These are phyloP conservation scores for Sporisorium exsertum DNA, from an alignment of 1,284 basidiomycete genomes.

Conservation along the genomic window DNA sequence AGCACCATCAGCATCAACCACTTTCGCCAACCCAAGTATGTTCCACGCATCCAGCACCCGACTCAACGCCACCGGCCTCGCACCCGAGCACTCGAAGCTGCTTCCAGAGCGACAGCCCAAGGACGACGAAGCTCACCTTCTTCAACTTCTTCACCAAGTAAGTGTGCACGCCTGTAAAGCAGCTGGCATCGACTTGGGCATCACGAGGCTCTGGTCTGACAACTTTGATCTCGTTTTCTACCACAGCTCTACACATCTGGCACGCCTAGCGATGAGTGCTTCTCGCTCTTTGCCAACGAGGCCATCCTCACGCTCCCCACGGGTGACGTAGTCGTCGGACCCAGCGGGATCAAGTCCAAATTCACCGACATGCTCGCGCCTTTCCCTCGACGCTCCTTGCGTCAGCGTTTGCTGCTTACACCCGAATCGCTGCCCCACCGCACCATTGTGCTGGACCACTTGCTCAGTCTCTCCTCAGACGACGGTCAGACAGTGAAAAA, in stretches of 20 bases:
- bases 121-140: conserved; percentile 57
- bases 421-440: conserved; percentile 61
- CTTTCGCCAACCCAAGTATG: conserved; percentile 38
- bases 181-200: neutral
- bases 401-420: conserved; percentile 62
- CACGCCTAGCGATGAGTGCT: conserved; percentile 31
- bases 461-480: conserved; percentile 41
- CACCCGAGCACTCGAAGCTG: conserved; percentile 65
- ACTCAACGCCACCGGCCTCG: conserved; percentile 67
- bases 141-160: conserved; percentile 55
- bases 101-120: conserved; percentile 62
- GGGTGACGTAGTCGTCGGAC: conserved; percentile 63
- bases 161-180: neutral
- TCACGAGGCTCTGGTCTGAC: conserved; percentile 1
- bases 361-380: conserved; percentile 43
- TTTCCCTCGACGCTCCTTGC: conserved; percentile 37
- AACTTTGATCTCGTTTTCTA: neutral
- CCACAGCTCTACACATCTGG: conserved; percentile 54
- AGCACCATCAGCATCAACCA: conserved; percentile 2
- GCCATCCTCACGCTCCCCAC: conserved; percentile 63
- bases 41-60: conserved; percentile 60
- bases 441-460: conserved; percentile 64
- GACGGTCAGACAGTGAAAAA: conserved; percentile 32
- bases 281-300: conserved; percentile 59
- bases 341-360: conserved; percentile 40